phyloP scores from a whole-genome alignment of 225 moss, liverwort and hornwort species.

The Asterella californica region DNA sequence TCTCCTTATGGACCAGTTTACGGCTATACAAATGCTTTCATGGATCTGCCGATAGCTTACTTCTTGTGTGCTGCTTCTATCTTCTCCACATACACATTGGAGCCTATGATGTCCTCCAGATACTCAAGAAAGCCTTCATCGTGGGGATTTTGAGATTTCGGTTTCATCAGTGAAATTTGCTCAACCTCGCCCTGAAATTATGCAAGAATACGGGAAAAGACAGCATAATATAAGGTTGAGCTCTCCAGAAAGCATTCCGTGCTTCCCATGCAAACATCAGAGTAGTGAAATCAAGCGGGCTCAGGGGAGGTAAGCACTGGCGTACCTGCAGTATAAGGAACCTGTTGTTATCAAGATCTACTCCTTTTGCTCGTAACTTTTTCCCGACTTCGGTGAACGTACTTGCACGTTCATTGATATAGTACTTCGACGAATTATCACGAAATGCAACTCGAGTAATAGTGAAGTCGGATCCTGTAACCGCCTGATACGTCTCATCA shows the following conservation, averaged over 20 bases:
- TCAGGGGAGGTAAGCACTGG: not conserved
- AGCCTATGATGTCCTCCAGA: constrained; percentile 95
- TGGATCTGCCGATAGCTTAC: constrained; percentile 46
- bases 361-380: constrained; percentile 83
- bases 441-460: constrained; percentile 90
- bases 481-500: constrained; percentile 61
- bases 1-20: not conserved
- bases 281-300: not conserved
- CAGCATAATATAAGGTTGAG: not conserved
- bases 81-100: constrained; percentile 82
- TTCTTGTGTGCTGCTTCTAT: constrained; percentile 76
- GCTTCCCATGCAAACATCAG: not conserved
- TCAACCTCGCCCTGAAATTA: constrained; percentile 87
- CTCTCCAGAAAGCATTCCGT: no score
- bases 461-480: constrained; percentile 83
- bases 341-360: constrained; percentile 96
- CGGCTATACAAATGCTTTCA: not conserved
- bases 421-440: constrained; percentile 96
- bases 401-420: constrained; percentile 82
- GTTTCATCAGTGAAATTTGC: constrained; percentile 98
- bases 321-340: constrained; percentile 94
- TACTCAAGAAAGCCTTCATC: constrained; percentile 99
- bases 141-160: constrained; percentile 78
- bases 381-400: constrained; percentile 96
- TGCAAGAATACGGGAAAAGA: not conserved